Evolutionary conservation across 2,329 filamentous ascomycete genomes (phyloP).

Genomic region (Thelonectria olida): DNA sequence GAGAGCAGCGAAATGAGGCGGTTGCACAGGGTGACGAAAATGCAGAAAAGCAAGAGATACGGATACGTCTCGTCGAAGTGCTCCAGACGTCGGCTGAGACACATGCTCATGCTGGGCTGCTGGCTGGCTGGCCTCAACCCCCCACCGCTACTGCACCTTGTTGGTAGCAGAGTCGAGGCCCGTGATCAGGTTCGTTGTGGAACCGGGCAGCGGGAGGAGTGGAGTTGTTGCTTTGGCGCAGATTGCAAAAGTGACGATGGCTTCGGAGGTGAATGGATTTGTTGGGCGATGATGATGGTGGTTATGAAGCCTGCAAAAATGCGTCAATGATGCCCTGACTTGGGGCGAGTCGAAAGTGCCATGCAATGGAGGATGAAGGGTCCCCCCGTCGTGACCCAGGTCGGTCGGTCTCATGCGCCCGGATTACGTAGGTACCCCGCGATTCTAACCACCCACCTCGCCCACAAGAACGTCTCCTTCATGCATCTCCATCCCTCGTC

Average conservation of each 20-base stretch:
- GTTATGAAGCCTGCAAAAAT: too few relatives aligned
- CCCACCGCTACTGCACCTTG: neutral
- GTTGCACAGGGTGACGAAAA: slow-evolving; percentile 6
- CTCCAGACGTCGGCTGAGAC: neutral
- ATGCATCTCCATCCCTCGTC: too few relatives aligned
- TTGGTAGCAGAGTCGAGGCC: neutral
- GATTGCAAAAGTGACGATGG: too few relatives aligned
- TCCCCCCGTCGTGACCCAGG: too few relatives aligned
- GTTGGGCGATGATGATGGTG: too few relatives aligned
- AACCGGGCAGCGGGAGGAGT: neutral
- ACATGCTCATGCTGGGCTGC: too few relatives aligned
- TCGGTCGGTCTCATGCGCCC: too few relatives aligned
- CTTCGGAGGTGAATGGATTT: neutral
- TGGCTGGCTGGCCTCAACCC: too few relatives aligned
- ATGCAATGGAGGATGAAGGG: too few relatives aligned
- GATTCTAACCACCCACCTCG: neutral
- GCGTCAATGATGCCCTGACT: neutral
- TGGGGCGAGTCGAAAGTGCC: too few relatives aligned
- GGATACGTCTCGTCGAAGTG: slow-evolving; percentile 5
- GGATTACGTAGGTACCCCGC: neutral
- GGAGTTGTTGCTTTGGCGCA: neutral
- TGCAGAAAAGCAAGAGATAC: neutral
- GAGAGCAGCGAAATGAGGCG: neutral
- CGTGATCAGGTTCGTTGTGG: neutral
- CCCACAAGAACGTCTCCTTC: neutral